These are phyloP conservation scores for Coleophoma crateriformis DNA, from an alignment of 2,329 filamentous ascomycete species.

Conservation along the genomic window DNA sequence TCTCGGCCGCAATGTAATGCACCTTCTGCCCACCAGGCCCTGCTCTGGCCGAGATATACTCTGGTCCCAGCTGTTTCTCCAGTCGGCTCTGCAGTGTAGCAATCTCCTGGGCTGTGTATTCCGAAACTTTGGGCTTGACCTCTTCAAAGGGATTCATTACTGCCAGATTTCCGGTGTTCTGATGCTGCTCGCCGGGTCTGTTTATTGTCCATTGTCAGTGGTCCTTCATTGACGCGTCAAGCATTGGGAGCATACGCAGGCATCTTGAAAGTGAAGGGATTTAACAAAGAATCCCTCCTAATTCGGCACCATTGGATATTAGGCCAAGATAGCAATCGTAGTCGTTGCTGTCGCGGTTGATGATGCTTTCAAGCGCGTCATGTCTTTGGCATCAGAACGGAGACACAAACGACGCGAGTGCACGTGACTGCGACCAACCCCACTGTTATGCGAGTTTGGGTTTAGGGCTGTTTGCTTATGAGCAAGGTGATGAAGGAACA, in stretches of 20 bases:
- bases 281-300: slow-evolving; percentile 3
- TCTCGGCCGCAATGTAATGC: slow-evolving; percentile 93
- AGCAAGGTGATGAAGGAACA: too few species aligned
- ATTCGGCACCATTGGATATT: slow-evolving; percentile 8
- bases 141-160: slow-evolving; percentile 80
- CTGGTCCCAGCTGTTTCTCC: slow-evolving; percentile 89
- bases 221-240: slow-evolving; percentile 1
- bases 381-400: neutral
- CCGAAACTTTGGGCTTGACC: slow-evolving; percentile 57
- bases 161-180: slow-evolving; percentile 27
- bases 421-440: neutral
- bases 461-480: too few species aligned
- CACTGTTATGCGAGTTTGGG: too few species aligned
- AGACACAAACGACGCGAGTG: neutral
- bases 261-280: slow-evolving; percentile 27
- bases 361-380: slow-evolving; percentile 3
- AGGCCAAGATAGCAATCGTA: slow-evolving; percentile 5
- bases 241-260: slow-evolving; percentile 34
- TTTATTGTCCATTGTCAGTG: neutral
- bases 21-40: slow-evolving; percentile 82
- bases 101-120: slow-evolving; percentile 87
- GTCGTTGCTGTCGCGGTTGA: slow-evolving; percentile 2
- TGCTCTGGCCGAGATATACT: slow-evolving; percentile 84
- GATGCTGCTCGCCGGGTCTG: slow-evolving; percentile 66
- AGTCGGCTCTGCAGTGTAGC: slow-evolving; percentile 81